Evolutionary conservation across 2,329 filamentous ascomycete genomes (phyloP), one percentile per base, ranked within the genome.

Genomic region (Tolypocladium amazonense): DNA sequence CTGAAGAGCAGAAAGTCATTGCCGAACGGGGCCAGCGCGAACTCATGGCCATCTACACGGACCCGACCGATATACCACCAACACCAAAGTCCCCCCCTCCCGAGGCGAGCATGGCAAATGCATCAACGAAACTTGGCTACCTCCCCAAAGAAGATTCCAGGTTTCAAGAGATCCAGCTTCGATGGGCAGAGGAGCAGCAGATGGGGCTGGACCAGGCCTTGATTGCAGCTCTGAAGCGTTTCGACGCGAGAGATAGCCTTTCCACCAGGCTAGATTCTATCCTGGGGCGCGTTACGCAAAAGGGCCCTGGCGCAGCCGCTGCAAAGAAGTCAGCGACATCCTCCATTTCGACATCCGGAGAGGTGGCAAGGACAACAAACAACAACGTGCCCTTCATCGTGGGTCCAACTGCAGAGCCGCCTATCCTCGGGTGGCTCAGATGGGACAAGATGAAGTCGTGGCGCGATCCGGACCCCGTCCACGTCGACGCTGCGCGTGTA

Each of bases 21-120:
- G 75, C 77, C 8, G 77, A 82, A 55, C 80, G 84, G 33, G 84
- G 87, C 66, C 79, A 78, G 55, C 76, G 76, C 14, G 83, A 85
- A 65, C 75, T 88, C 39, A 84, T 88, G 80, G 81, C 76, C n/a
- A 75, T 85, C 53, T 86, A 86, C 65, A 78, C 78, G 1, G 77
- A 79, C 56, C 66, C 73, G 1, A 73, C 77, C 4, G 82, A 85
- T 62, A 84, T 85, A 56, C 83, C 83, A 1, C 73, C 77, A 2
- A 80, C 81, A 4, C 81, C 83, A 15, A 81, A 81, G 65, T 85
- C 82, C 15, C 82, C 83, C 0, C 69, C 70, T 1, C 71, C 67
- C 9, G 77, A 78, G 64, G 61, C 65, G 18, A 60, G 64, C 3
- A 59, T 64, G 43, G 59, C 63, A 62, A 62, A 63, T 38, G 45